Percentiles rank a stretch among this genome's conserved stretches.
These are phyloP conservation scores for Parmelia sp. DNA, from an alignment of 495 filamentous ascomycete genomes.

Conservation along the genomic window DNA sequence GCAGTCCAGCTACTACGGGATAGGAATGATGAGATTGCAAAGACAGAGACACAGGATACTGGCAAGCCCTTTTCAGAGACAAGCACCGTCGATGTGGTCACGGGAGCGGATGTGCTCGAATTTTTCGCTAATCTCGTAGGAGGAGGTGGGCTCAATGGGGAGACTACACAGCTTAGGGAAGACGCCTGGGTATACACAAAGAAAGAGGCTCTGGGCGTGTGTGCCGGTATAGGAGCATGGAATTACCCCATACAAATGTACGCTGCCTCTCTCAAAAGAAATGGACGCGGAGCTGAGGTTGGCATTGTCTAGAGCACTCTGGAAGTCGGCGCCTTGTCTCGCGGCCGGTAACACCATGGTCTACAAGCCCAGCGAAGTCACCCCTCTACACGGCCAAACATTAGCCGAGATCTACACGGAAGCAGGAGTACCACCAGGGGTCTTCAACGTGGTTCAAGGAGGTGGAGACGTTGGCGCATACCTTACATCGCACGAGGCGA, in stretches of 20 bases:
- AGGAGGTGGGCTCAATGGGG: slow-evolving; percentile 62
- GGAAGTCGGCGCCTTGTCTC: slow-evolving; percentile 78
- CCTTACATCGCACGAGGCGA: slow-evolving; percentile 57
- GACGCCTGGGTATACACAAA: slow-evolving; percentile 70
- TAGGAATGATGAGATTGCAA: slow-evolving; percentile 64
- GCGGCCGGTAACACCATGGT: slow-evolving; percentile 83
- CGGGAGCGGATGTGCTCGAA: slow-evolving; percentile 69
- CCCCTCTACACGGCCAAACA: slow-evolving; percentile 62
- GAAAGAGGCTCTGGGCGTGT: slow-evolving; percentile 69
- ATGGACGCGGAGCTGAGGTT: slow-evolving; percentile 12
- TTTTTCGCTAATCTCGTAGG: slow-evolving; percentile 69
- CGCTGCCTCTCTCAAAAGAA: slow-evolving; percentile 13
- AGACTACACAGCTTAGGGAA: slow-evolving; percentile 58
- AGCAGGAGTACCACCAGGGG: slow-evolving; percentile 68
- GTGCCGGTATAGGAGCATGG: slow-evolving; percentile 75
- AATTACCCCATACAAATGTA: slow-evolving; percentile 82
- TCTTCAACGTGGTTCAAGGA: slow-evolving; percentile 77
- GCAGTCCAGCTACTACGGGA: slow-evolving; percentile 59
- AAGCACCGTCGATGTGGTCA: slow-evolving; percentile 65
- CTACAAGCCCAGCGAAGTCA: slow-evolving; percentile 79
- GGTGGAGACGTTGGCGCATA: slow-evolving; percentile 63
- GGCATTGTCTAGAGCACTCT: slow-evolving; percentile 50
- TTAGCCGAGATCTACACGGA: slow-evolving; percentile 64
- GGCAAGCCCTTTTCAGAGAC: slow-evolving; percentile 72
- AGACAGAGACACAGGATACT: slow-evolving; percentile 63